Evolutionary conservation across 495 filamentous ascomycete species (phyloP).

Genomic region (Xeromyces bisporus): DNA sequence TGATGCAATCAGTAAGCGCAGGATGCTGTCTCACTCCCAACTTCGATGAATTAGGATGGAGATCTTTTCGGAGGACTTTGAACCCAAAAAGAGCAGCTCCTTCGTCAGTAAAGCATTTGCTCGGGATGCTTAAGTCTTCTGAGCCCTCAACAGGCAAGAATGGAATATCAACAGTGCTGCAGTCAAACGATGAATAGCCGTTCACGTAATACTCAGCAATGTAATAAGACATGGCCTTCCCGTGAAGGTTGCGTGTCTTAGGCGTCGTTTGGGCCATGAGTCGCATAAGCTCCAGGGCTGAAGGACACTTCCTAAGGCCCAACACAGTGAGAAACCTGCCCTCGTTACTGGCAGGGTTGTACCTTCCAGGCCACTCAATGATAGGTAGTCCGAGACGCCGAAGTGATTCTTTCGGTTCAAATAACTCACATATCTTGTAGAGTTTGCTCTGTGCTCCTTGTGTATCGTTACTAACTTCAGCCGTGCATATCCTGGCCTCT

Average conservation of each 20-base stretch:
- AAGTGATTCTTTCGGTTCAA: conserved; percentile 59
- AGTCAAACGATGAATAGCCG: conserved; percentile 47
- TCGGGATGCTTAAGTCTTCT: conserved; percentile 47
- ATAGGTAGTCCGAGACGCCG: conserved; percentile 54
- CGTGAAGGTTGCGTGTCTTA: conserved; percentile 33
- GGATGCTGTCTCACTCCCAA: conserved; percentile 74
- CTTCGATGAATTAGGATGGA: conserved; percentile 59
- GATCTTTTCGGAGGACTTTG: conserved; percentile 50
- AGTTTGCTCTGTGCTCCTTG: conserved; percentile 28
- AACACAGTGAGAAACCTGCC: conserved; percentile 53
- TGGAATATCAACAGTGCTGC: conserved; percentile 35
- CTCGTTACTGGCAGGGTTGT: conserved; percentile 44
- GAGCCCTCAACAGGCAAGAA: conserved; percentile 60
- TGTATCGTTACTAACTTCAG: conserved; percentile 35
- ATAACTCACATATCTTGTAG: conserved; percentile 71
- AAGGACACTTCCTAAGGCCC: conserved; percentile 52
- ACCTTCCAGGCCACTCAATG: conserved; percentile 70
- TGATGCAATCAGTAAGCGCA: conserved; percentile 54
- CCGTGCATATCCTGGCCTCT: conserved; percentile 61
- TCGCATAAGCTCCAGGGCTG: conserved; percentile 50
- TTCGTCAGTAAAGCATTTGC: conserved; percentile 67
- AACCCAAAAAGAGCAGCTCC: conserved; percentile 62
- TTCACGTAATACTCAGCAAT: conserved; percentile 61
- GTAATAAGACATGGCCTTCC: conserved; percentile 64
- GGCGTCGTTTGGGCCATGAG: conserved; percentile 47